Evolutionary conservation across 805 yeast genomes (phyloP), one percentile per base, ranked within the genome.

Genomic region (Tetrapisispora phaffii): DNA sequence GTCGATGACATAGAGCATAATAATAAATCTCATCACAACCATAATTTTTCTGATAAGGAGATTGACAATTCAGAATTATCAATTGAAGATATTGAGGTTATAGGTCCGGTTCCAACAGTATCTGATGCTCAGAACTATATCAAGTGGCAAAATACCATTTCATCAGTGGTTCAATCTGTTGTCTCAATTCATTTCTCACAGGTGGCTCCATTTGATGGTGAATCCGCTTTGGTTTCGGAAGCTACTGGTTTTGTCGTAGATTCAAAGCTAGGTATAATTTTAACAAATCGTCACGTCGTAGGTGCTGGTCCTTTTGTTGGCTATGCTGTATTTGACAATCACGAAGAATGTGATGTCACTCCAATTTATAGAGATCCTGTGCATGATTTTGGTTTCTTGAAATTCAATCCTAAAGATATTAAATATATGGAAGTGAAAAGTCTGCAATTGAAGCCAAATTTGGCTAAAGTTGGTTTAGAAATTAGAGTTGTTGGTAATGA

Each of bases 231-330:
- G 37, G 86, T 82, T 23, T 78, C 85, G 44, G 95, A 89, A 63
- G 97, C 96, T n/a, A 86, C 96, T 0, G 97, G 97, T 2, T 89
- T 89, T 62, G 87, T 89, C 6, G 96, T 89, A 10, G 97, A 89
- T 62, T 73, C 90, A 2, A 70, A 75, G 45, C 65, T 77, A 22
- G 97, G 97, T 15, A 76, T 88, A 47, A 87, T 89, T 49, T 71
- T 89, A 60, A 89, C 97, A 10, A 89, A 89, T 66, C 75, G 96
- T 58, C 97, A 89, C 59, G 97, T 89, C 41, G 96, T 88, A 35
- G 95, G 96, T 2, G 88, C 96, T 0, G 96, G 96, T 16, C 96
- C 96, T 1, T 88, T 89, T 62, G 75, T 80, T 31, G 97, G 97
- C 1, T 86, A 83, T 58, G 95, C 85, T 0, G 87, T 89, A 1